phyloP scores from a whole-genome alignment of 768 basidiomycete genomes.

The Udeniomyces megalosporus region DNA sequence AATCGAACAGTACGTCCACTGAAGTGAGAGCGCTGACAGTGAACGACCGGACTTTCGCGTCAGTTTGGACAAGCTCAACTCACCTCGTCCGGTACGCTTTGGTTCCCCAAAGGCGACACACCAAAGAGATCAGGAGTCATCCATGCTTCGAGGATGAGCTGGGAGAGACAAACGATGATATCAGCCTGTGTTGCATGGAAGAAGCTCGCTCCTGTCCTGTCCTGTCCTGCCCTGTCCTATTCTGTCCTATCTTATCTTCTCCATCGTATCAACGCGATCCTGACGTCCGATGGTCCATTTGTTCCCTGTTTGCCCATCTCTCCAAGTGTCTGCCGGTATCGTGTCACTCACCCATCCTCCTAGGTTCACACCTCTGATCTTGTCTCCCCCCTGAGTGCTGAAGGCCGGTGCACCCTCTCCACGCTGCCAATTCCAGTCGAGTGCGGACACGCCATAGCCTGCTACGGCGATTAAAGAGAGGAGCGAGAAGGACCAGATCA shows the following conservation, averaged over 20 bases:
- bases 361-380: background rate
- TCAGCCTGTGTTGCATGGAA: too few relatives aligned
- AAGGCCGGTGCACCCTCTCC: background rate
- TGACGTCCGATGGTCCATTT: too few relatives aligned
- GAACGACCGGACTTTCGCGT: too few relatives aligned
- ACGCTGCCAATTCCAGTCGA: too few relatives aligned
- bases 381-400: background rate
- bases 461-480: too few relatives aligned
- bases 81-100: constrained; percentile 1
- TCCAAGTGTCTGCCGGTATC: too few relatives aligned
- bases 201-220: too few relatives aligned
- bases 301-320: background rate
- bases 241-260: too few relatives aligned
- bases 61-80: background rate
- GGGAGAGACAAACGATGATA: background rate
- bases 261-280: too few relatives aligned
- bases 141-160: constrained; percentile 6
- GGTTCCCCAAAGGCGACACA: background rate
- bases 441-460: too few relatives aligned
- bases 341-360: background rate
- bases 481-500: too few relatives aligned
- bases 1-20: constrained; percentile 5
- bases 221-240: too few relatives aligned
- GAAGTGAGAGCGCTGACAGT: background rate
- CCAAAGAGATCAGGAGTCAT: background rate